Percentiles rank a stretch among this genome's conserved stretches.
These are phyloP conservation scores for Pseudoscleropodium purum DNA, from an alignment of 225 moss, liverwort and hornwort species.

Conservation along the genomic window DNA sequence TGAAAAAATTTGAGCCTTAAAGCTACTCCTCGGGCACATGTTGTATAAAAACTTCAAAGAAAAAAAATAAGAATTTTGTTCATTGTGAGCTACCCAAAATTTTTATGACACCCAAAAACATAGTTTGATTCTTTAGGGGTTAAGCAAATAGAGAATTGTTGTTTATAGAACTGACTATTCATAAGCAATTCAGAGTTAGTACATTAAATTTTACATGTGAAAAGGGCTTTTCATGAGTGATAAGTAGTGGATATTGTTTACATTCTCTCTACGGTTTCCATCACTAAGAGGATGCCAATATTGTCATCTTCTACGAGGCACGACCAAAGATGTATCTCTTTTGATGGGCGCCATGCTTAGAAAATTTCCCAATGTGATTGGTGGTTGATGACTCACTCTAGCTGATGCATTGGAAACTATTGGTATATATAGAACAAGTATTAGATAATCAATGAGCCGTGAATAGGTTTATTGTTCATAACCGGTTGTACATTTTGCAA, in stretches of 20 bases:
- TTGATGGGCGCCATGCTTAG: neutral
- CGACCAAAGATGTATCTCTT: neutral
- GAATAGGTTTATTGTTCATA: too few relatives aligned
- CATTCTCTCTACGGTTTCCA: neutral
- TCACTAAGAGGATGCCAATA: neutral
- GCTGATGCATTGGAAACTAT: constrained; percentile 45
- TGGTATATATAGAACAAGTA: neutral
- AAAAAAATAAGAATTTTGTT: too few relatives aligned
- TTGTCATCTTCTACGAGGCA: neutral
- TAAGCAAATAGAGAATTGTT: too few relatives aligned
- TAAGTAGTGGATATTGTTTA: neutral
- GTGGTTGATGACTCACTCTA: constrained; percentile 51
- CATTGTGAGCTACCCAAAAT: too few relatives aligned
- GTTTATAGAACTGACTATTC: neutral
- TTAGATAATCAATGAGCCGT: too few relatives aligned
- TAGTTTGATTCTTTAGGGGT: neutral
- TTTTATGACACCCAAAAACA: too few relatives aligned
- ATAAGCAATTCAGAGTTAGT: neutral
- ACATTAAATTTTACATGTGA: neutral
- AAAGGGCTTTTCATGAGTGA: neutral
- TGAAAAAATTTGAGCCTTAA: too few relatives aligned
- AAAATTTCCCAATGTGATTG: constrained; percentile 60
- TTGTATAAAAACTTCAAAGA: too few relatives aligned
- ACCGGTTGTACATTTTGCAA: too few relatives aligned
- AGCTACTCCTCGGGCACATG: too few relatives aligned